Conservation (phyloP, 352 stramenopile species). For the Globisporangium canariense region DNA sequence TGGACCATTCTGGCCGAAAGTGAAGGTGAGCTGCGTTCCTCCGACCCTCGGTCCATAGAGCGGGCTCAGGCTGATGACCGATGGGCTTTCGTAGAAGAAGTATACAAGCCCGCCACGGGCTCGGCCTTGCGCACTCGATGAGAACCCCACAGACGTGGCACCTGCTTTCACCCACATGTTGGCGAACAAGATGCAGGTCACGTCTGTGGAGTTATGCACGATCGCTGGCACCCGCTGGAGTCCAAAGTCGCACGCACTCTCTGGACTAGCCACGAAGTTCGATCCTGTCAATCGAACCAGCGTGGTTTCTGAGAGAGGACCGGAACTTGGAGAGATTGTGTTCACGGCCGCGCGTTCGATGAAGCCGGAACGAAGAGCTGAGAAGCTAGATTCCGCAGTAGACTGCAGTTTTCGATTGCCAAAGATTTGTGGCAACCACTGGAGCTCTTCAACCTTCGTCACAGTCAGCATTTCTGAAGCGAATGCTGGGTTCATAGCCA, state of each 20-base stretch:
- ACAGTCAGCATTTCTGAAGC: neutral
- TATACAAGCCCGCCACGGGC: constrained; percentile 24
- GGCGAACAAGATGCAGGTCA: constrained; percentile 28
- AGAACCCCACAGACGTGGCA: constrained; percentile 22
- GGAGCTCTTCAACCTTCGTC: neutral
- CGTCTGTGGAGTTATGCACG: constrained; percentile 29
- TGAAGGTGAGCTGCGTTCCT: constrained; percentile 29
- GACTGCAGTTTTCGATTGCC: neutral
- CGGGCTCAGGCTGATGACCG: constrained; percentile 8
- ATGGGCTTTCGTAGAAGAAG: constrained; percentile 26
- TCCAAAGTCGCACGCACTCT: constrained; percentile 29
- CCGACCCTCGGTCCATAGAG: constrained; percentile 18
- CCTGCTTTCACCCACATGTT: constrained; percentile 18
- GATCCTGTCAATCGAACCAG: constrained; percentile 28
- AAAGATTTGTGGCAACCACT: neutral
- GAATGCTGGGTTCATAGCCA: constrained; percentile 10
- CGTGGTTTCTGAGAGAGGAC: constrained; percentile 23
- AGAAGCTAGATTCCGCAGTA: neutral
- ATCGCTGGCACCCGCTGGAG: constrained; percentile 24
- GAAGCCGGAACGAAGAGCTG: constrained; percentile 25
- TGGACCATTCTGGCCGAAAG: constrained; percentile 12
- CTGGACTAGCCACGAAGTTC: constrained; percentile 26
- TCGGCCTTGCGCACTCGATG: constrained; percentile 35
- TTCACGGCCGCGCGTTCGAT: constrained; percentile 26
- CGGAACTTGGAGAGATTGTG: constrained; percentile 26